These are phyloP conservation scores for Tolypocladium cylindrosporum DNA, from an alignment of 2,329 filamentous ascomycete genomes.

Conservation along the genomic window DNA sequence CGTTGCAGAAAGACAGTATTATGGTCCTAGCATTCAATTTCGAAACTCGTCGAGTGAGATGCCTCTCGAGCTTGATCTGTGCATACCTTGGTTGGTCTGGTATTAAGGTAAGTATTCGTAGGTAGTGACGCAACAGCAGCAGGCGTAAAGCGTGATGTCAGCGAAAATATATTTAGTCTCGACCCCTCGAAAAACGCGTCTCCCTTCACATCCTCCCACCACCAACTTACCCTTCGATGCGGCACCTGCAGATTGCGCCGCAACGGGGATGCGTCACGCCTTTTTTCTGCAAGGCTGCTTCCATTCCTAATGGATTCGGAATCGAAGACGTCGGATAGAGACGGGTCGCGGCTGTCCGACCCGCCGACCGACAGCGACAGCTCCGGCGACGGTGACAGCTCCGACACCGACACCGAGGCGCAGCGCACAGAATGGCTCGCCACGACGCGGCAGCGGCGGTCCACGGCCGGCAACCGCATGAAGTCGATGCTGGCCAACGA, in stretches of 20 bases:
- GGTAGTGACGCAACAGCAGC: not conserved
- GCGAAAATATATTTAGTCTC: not conserved
- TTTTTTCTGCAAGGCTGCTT: not conserved
- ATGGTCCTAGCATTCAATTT: not conserved
- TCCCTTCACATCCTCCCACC: not conserved
- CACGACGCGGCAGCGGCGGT: conserved; percentile 62
- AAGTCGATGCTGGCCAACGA: conserved; percentile 67
- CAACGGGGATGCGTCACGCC: not conserved
- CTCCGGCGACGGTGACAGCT: conserved; percentile 12
- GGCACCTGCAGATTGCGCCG: not conserved
- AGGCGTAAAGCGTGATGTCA: not conserved
- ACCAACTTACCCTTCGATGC: not conserved
- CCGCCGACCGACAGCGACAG: conserved; percentile 14
- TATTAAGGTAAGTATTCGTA: not conserved
- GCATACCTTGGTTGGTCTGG: not conserved
- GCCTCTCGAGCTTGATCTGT: no score
- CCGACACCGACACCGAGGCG: conserved; percentile 22
- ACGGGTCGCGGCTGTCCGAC: conserved; percentile 19
- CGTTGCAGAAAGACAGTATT: not conserved
- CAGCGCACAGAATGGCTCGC: conserved; percentile 56
- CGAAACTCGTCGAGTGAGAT: not conserved
- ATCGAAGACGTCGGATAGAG: conserved; percentile 18
- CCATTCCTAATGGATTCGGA: conserved; percentile 17
- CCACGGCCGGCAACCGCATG: conserved; percentile 78
- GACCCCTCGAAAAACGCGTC: not conserved